Conservation (phyloP, 2,329 filamentous ascomycete species). For the Pseudocercospora cruenta region DNA sequence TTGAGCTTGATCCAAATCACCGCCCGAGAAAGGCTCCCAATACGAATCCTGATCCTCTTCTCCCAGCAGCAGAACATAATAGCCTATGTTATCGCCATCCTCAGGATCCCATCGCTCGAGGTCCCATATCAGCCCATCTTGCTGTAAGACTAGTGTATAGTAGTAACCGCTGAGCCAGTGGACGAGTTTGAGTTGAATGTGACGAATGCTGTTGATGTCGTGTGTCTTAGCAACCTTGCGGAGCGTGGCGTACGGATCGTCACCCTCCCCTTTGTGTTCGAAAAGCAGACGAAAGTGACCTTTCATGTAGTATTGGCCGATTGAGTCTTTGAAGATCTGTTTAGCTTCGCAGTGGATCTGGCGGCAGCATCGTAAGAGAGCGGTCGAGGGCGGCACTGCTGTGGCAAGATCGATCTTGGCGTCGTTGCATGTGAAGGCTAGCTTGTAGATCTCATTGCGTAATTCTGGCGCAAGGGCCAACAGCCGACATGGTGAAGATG, state of each 20-base stretch:
- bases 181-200: neutral
- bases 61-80: too few species aligned
- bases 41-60: too few species aligned
- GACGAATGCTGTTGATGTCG: neutral
- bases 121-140: neutral
- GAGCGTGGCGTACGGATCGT: neutral
- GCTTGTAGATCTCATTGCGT: slow-evolving; percentile 13
- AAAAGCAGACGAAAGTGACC: neutral
- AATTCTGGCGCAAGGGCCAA: neutral
- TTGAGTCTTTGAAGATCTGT: neutral
- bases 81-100: too few species aligned
- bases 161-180: neutral
- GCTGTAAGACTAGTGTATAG: neutral
- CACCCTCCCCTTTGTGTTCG: neutral
- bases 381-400: neutral
- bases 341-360: neutral
- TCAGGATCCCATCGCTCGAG: too few species aligned
- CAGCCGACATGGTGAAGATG: neutral
- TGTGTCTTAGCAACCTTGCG: neutral
- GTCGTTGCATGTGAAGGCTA: slow-evolving; percentile 4
- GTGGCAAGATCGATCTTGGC: neutral
- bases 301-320: neutral
- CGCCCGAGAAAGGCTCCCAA: too few species aligned
- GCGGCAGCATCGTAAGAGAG: neutral
- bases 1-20: too few species aligned